Evolutionary conservation across 2,329 filamentous ascomycete genomes (phyloP), one percentile per base, ranked within the genome.

Genomic region (Colletotrichum lupini): DNA sequence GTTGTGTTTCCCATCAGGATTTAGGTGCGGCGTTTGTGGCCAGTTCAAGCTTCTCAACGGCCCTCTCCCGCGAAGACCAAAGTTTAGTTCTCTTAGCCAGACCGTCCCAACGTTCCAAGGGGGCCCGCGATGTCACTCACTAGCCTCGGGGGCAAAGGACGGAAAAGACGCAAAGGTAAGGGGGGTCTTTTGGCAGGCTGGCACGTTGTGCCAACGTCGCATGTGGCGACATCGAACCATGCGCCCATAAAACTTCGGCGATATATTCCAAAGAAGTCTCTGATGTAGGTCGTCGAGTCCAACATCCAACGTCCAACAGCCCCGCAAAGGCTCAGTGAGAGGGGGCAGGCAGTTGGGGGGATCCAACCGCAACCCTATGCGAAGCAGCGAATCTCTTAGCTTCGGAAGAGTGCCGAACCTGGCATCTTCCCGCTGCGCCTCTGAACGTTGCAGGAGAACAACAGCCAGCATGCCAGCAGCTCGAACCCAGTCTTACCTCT

Each of bases 141-240:
- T 46, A 37, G 37, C 59, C 37, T 46, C 22, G 59, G 42, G 53
- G 59, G 26, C 55, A 22, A 64, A 49, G 61, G 12, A 28, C 24
- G 52, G 28, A 53, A 42, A 42, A 56, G 65, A 30, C 69, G 28
- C 59, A 69, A 24, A 62, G 8, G n/a, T 30, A 26, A 52, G 59
- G 37, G 59, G 37, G 59, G 24, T 6, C 2, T n/a, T 37, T n/a
- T 46, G 19, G 42, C 16, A 46, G 19, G 7, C 42, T 46, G 35
- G 35, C 35, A 16, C 35, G 35, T 37, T 37, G 35, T 37, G 42
- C 19, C 42, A 46, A 60, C n/a, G 55, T 70, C 37, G 35, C 60
- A 49, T 35, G 70, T 73, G 70, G 67, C 71, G 46, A 71, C 26
- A 56, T 71, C 71, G 71, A 61, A 61, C 70, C 61, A 64, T 64